Conservation (phyloP, 192 early-diverging fungal genomes). For the Coemansia sp. region DNA sequence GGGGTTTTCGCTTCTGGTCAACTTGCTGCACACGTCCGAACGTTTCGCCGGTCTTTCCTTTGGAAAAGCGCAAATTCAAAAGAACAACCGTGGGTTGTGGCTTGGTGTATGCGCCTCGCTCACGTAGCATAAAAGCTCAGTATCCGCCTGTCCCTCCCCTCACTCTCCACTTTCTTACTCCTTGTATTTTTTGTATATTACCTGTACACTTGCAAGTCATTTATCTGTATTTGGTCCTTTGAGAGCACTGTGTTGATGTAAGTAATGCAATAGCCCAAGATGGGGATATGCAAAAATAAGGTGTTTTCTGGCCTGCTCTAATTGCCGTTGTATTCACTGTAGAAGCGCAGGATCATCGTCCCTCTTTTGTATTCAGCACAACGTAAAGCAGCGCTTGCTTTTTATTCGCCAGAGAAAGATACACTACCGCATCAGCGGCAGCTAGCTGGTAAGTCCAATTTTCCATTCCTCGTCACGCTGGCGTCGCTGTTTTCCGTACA, state of each 20-base stretch:
- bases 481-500: neutral
- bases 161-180: conserved; percentile 1
- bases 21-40: neutral
- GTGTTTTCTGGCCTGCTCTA: neutral
- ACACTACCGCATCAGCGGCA: no score
- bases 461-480: neutral
- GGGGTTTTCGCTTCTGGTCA: neutral
- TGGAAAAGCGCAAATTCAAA: neutral
- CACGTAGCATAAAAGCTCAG: conserved; percentile 16
- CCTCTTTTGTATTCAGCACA: no score
- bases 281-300: no score
- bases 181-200: conserved; percentile 18
- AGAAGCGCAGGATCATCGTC: no score
- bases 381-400: no score
- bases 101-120: conserved; percentile 12
- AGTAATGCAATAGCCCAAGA: neutral
- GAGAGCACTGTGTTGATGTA: neutral
- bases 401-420: no score
- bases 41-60: neutral
- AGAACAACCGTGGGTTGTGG: conserved; percentile 3
- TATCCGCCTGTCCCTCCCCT: neutral
- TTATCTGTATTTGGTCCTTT: neutral
- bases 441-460: neutral
- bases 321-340: no score
- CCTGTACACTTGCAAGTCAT: neutral